These are phyloP conservation scores for Phoma sp. DNA, from an alignment of 2,329 filamentous ascomycete species.

Conservation along the genomic window DNA sequence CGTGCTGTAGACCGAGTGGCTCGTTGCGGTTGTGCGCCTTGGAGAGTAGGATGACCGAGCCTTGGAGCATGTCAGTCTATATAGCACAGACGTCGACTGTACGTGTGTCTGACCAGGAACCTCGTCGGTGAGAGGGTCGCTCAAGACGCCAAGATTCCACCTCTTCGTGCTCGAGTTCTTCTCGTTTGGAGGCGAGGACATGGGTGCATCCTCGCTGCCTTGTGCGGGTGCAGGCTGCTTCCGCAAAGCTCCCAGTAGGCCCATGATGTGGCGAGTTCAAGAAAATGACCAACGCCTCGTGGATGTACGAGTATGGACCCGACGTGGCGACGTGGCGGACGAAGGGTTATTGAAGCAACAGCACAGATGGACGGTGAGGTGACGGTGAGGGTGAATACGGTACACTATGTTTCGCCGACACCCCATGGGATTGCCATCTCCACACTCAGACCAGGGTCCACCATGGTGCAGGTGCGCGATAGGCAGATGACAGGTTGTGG, in stretches of 20 bases:
- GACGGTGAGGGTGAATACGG: background rate
- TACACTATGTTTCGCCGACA: constrained; percentile 15
- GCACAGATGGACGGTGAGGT: background rate
- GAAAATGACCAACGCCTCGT: background rate
- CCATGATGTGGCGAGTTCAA: constrained; percentile 19
- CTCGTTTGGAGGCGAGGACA: constrained; percentile 6
- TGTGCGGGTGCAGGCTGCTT: constrained; percentile 17
- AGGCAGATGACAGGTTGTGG: constrained; percentile 31
- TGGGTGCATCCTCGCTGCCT: constrained; percentile 3
- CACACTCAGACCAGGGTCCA: constrained; percentile 13
- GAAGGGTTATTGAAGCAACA: constrained; percentile 1
- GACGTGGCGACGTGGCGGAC: background rate
- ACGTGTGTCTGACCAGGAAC: constrained; percentile 72
- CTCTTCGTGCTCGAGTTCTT: constrained; percentile 19
- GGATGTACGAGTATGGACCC: background rate
- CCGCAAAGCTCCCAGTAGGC: constrained; percentile 26
- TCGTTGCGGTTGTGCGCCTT: constrained; percentile 64
- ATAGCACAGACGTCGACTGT: background rate
- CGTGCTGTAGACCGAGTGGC: constrained; percentile 65
- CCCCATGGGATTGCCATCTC: constrained; percentile 10
- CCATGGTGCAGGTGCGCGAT: constrained; percentile 18
- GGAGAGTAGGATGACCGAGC: constrained; percentile 67
- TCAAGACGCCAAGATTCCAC: constrained; percentile 78
- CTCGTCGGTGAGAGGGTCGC: constrained; percentile 80
- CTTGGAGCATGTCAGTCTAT: constrained; percentile 39